These are phyloP conservation scores for Tetrahymena thermophila DNA, from an alignment of 73 alveolate genomes.

Conservation along the genomic window DNA sequence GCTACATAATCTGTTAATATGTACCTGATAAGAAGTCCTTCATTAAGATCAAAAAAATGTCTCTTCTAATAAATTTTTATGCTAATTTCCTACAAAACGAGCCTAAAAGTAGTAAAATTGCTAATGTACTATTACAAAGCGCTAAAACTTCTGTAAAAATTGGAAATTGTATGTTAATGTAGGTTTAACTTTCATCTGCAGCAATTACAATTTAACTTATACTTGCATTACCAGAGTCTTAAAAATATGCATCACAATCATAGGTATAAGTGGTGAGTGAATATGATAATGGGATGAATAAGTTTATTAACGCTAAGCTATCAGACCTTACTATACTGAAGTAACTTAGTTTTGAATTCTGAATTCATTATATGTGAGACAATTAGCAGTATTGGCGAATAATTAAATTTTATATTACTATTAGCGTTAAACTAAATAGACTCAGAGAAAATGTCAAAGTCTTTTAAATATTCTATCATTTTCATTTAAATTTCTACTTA, in stretches of 20 bases:
- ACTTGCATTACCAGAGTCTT: not conserved
- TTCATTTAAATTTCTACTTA: no score
- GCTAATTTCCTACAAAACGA: not conserved
- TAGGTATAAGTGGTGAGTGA: not conserved
- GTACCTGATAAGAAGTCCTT: not conserved
- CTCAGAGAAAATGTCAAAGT: not conserved
- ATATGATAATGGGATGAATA: no score
- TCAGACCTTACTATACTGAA: no score
- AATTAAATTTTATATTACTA: no score
- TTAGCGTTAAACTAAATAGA: not conserved
- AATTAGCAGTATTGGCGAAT: not conserved
- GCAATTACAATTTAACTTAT: not conserved
- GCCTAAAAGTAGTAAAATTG: not conserved
- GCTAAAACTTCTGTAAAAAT: not conserved
- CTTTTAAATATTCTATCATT: not conserved
- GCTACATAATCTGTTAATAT: not conserved
- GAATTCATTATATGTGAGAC: no score
- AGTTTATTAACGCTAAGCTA: no score
- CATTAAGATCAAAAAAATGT: not conserved
- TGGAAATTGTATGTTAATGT: not conserved
- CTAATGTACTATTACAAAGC: not conserved
- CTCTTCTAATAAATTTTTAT: not conserved
- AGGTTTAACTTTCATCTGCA: not conserved
- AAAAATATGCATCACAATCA: not conserved
- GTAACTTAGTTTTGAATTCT: no score